Evolutionary conservation across 331 rosid genomes (phyloP).

Genomic region (Pyracantha coccinea): DNA sequence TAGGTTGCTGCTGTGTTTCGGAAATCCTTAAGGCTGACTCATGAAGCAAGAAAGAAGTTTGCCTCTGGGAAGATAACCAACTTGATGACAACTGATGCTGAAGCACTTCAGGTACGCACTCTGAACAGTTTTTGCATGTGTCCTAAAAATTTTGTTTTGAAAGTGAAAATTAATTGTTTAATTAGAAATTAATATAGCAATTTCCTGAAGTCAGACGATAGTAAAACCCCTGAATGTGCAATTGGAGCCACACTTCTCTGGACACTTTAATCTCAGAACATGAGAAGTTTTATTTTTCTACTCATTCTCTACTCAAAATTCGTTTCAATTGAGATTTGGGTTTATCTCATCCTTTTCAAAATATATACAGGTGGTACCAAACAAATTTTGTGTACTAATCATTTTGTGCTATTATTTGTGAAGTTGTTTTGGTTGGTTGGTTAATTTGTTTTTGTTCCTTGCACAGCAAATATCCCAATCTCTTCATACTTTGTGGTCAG

Average conservation of each 20-base stretch:
- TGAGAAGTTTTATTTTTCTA: neutral
- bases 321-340: neutral
- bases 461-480: conserved; percentile 39
- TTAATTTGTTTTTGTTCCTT: conserved; percentile 10
- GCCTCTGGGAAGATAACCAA: conserved; percentile 92
- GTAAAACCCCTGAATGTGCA: neutral
- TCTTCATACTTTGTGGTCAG: conserved; percentile 48
- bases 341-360: neutral
- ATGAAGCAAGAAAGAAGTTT: conserved; percentile 93
- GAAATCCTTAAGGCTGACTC: conserved; percentile 90
- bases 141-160: neutral
- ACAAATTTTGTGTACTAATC: neutral
- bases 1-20: conserved; percentile 96
- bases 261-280: neutral
- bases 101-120: conserved; percentile 69
- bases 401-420: neutral
- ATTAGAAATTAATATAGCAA: neutral
- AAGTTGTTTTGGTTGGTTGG: neutral
- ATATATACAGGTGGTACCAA: neutral
- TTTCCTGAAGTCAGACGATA: neutral
- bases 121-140: neutral
- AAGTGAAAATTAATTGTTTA: neutral
- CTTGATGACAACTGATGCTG: conserved; percentile 94
- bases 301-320: neutral
- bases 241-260: neutral